These are phyloP conservation scores for Gentiana dahurica DNA, from an alignment of 257 asterid genomes.

Conservation along the genomic window DNA sequence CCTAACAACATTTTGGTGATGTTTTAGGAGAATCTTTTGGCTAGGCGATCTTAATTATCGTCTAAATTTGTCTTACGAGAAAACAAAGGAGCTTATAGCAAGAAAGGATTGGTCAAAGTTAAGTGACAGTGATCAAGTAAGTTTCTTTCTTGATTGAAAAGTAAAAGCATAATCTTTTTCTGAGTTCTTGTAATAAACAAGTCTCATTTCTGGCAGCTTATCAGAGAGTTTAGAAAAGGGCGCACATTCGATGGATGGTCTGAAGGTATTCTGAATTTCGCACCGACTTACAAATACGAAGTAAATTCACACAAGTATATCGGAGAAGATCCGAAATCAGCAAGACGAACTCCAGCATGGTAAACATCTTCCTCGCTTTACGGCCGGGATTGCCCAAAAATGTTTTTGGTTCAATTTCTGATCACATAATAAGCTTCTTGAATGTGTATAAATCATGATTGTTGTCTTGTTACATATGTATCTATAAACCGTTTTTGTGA, in stretches of 20 bases:
- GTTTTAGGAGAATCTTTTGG: constrained; percentile 87
- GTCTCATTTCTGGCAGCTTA: constrained; percentile 46
- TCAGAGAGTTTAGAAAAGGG: constrained; percentile 66
- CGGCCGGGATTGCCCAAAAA: not conserved
- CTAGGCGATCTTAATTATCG: constrained; percentile 94
- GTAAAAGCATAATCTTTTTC: too few relatives aligned
- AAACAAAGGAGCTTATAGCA: constrained; percentile 56
- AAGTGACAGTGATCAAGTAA: constrained; percentile 71
- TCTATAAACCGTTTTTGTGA: not conserved
- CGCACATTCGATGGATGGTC: constrained; percentile 94
- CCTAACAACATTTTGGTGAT: constrained; percentile 1
- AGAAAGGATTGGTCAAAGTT: constrained; percentile 63
- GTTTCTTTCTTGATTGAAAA: not conserved
- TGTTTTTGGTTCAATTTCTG: not conserved
- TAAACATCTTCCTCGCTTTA: constrained; percentile 20
- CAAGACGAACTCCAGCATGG: constrained; percentile 95
- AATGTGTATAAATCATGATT: too few relatives aligned
- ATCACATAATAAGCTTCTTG: not conserved
- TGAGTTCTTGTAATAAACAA: not conserved
- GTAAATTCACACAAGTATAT: constrained; percentile 49
- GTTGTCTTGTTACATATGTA: too few relatives aligned
- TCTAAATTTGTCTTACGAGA: constrained; percentile 65
- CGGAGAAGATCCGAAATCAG: constrained; percentile 62
- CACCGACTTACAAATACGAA: constrained; percentile 92
- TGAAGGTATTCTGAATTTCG: constrained; percentile 69